phyloP scores from a whole-genome alignment of 768 basidiomycete species.

The Hygrophorus pudorinus region DNA sequence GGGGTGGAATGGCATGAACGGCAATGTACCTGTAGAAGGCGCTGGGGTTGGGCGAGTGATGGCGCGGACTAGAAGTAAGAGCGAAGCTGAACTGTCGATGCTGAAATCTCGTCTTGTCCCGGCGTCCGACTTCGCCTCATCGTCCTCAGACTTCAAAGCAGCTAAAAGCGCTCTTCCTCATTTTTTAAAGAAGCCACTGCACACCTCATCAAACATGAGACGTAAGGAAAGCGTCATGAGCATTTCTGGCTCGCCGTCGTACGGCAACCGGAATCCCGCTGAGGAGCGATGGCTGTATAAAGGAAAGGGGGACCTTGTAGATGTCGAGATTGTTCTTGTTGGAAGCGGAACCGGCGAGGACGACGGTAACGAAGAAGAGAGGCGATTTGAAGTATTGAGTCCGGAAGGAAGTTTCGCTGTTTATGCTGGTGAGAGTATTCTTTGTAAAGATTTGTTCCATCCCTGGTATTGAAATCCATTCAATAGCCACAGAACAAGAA shows the following conservation, averaged over 20 bases:
- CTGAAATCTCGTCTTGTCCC: slow-evolving; percentile 6
- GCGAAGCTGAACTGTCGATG: slow-evolving; percentile 44
- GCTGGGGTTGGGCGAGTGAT: slow-evolving; percentile 25
- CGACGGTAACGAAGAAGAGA: slow-evolving; percentile 39
- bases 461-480: neutral
- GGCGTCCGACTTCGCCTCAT: neutral
- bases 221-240: slow-evolving; percentile 19
- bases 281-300: slow-evolving; percentile 68
- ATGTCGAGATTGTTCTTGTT: slow-evolving; percentile 62
- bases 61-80: slow-evolving; percentile 43
- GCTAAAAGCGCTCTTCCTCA: slow-evolving; percentile 7
- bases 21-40: slow-evolving; percentile 13
- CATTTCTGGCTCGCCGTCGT: slow-evolving; percentile 12
- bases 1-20: neutral
- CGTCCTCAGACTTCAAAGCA: neutral
- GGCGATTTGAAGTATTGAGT: slow-evolving; percentile 63
- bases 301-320: slow-evolving; percentile 59
- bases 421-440: slow-evolving; percentile 44
- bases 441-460: neutral
- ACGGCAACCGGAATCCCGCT: slow-evolving; percentile 4
- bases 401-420: slow-evolving; percentile 71
- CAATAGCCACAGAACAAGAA: slow-evolving; percentile 41
- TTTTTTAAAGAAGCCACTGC: slow-evolving; percentile 1
- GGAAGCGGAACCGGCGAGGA: slow-evolving; percentile 16
- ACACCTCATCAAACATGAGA: slow-evolving; percentile 12